Percentiles rank a stretch among this genome's conserved stretches.
Conservation (phyloP, 108 stramenopile genomes). For the Parietichytrium sp. region DNA sequence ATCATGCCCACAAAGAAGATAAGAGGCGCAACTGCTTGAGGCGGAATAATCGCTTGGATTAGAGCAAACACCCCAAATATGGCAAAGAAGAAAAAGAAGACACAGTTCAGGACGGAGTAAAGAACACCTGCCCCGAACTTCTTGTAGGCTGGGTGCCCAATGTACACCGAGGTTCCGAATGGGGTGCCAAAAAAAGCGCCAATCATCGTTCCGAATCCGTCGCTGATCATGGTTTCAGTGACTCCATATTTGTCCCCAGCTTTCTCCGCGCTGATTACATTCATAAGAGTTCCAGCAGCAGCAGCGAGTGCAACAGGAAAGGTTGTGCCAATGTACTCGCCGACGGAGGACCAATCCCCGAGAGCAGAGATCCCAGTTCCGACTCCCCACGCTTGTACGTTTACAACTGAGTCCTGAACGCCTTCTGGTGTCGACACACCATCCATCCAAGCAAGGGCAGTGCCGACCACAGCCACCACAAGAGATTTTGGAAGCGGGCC, state of each 20-base stretch:
- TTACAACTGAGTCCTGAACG: slow-evolving; percentile 35
- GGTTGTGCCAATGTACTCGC: slow-evolving; percentile 61
- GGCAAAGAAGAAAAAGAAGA: slow-evolving; percentile 48
- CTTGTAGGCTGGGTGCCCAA: slow-evolving; percentile 73
- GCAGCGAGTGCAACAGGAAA: slow-evolving; percentile 62
- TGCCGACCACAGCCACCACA: slow-evolving; percentile 52
- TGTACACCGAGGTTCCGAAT: slow-evolving; percentile 70
- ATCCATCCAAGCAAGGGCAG: slow-evolving; percentile 58
- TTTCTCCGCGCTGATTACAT: slow-evolving; percentile 59
- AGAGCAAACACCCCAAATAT: slow-evolving; percentile 52
- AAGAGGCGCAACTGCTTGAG: slow-evolving; percentile 47
- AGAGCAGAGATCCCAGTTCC: neutral
- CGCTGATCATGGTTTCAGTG: slow-evolving; percentile 64
- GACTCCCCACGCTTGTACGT: slow-evolving; percentile 44
- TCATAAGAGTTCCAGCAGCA: slow-evolving; percentile 39
- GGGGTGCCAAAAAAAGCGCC: slow-evolving; percentile 64
- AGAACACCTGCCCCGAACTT: slow-evolving; percentile 59
- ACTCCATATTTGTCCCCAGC: slow-evolving; percentile 70
- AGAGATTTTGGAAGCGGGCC: slow-evolving; percentile 59
- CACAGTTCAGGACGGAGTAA: slow-evolving; percentile 62
- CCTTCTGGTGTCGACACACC: slow-evolving; percentile 37
- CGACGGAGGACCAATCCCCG: slow-evolving; percentile 46
- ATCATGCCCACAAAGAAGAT: slow-evolving; percentile 66
- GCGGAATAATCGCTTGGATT: slow-evolving; percentile 41
- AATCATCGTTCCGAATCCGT: slow-evolving; percentile 69